Evolutionary conservation across 257 asterid species (phyloP), one percentile per base, ranked within the genome.

Genomic region (Lithospermum erythrorhizon): DNA sequence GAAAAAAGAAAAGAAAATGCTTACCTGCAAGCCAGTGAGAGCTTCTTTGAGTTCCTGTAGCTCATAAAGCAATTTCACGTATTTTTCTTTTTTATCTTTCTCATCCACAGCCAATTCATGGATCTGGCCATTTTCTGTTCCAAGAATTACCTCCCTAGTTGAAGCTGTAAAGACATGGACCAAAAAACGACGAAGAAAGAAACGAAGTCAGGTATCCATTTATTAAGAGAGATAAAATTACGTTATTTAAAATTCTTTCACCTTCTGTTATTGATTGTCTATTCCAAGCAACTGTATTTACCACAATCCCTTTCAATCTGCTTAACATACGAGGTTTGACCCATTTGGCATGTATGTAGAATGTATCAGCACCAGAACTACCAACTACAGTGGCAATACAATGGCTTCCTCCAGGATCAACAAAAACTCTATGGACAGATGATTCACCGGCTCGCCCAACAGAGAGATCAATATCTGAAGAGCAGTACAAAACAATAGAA

Each of bases 401-500:
- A 54, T 93, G 98, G 73, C 97, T 78, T 49, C 97, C 98, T 56
- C 98, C 97, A n/a, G 98, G 89, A 72, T 89, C 98, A 72, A 86
- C 82, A 63, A 86, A 93, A 65, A 93, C 95, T 72, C 80, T 77
- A 74, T 89, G 95, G 77, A 93, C 78, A 41, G 97, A 86, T 72
- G 87, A 96, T 65, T 93, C 98, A 61, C 95, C 97, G 0, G 37
- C 4, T 78, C 97, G 79, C 51, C 98, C 97, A 30, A 62, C 88
- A 45, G 95, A 84, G 55, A 91, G 95, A 78, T 91, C 97, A 59
- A 83, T 88, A 84, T 91, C 98, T 91, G 71, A 52, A 62, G 58
- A 76, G 63, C 37, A 21, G 55, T 55, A 49, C 41, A 22, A 45
- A 65, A 16, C n/a, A 56, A 30, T 19, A 4, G 10, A 16, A 64